These are phyloP conservation scores for Brasenia schreberi DNA, from an alignment of 164 flowering plant genomes.

Conservation along the genomic window DNA sequence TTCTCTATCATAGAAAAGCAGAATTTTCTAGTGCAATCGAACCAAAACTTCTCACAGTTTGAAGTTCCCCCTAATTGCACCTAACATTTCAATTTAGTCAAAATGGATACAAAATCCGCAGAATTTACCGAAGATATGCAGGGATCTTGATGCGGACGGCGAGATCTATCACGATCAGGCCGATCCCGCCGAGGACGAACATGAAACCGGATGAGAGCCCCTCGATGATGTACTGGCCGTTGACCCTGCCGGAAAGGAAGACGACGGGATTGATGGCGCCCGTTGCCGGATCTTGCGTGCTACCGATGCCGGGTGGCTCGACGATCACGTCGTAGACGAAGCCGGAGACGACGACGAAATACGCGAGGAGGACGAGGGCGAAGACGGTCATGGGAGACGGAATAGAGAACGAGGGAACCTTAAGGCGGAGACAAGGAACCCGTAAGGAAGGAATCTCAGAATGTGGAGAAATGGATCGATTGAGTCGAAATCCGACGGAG, in stretches of 20 bases:
- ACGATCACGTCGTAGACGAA: slow-evolving; percentile 96
- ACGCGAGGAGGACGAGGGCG: slow-evolving; percentile 69
- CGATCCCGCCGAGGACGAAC: slow-evolving; percentile 89
- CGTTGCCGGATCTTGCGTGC: slow-evolving; percentile 71
- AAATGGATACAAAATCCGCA: background rate
- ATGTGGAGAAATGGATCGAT: slow-evolving; percentile 63
- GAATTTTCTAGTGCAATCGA: background rate
- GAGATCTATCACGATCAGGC: slow-evolving; percentile 72
- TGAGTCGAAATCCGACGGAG: slow-evolving; percentile 7
- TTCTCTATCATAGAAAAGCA: background rate
- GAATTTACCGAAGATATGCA: slow-evolving; percentile 40
- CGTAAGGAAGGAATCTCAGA: slow-evolving; percentile 51
- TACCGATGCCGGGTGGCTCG: slow-evolving; percentile 98
- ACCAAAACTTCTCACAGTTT: background rate
- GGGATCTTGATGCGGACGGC: slow-evolving; percentile 94
- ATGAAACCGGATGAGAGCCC: slow-evolving; percentile 95
- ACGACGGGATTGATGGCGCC: slow-evolving; percentile 84
- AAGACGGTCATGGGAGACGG: slow-evolving; percentile 76
- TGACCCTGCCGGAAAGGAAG: slow-evolving; percentile 85
- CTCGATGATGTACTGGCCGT: slow-evolving; percentile 97
- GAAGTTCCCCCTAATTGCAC: background rate
- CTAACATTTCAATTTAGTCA: background rate
- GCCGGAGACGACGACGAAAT: slow-evolving; percentile 94
- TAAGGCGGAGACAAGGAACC: slow-evolving; percentile 77
- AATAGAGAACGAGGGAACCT: slow-evolving; percentile 67